Percentiles rank a stretch among this genome's conserved stretches.
phyloP scores from a whole-genome alignment of 2,329 filamentous ascomycete species.

The Venturia effusa region DNA sequence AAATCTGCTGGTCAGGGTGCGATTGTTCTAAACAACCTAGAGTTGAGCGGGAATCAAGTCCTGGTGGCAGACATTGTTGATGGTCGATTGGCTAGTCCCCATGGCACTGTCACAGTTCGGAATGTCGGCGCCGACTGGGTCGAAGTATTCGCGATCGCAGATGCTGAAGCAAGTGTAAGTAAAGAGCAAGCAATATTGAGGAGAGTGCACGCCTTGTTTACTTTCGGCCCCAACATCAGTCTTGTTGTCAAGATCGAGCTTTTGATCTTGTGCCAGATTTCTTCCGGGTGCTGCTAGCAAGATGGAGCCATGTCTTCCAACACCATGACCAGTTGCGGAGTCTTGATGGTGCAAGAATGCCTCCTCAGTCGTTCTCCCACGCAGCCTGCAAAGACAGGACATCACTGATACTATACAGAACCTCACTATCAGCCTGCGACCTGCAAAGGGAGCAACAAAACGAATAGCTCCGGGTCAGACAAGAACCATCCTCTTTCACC shows the following conservation, averaged over 20 bases:
- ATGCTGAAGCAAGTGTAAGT: constrained; percentile 20
- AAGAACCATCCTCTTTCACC: constrained; percentile 8
- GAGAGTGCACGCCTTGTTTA: neutral
- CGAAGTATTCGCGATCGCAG: constrained; percentile 23
- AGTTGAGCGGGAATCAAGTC: constrained; percentile 24
- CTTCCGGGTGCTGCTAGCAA: neutral
- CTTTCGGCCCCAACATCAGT: neutral
- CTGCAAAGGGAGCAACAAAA: neutral
- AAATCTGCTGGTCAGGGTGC: constrained; percentile 19
- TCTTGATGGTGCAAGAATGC: too few species aligned
- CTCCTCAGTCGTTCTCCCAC: too few species aligned
- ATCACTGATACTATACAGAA: constrained; percentile 1
- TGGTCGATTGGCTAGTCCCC: constrained; percentile 34
- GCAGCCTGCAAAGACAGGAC: neutral
- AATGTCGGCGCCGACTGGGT: constrained; percentile 31
- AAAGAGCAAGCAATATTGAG: neutral
- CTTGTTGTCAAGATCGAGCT: neutral
- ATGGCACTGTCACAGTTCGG: constrained; percentile 38
- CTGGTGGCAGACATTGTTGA: constrained; percentile 42
- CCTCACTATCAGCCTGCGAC: neutral
- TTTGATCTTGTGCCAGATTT: neutral
- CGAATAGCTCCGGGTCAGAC: constrained; percentile 11
- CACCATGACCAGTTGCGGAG: neutral
- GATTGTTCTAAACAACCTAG: constrained; percentile 17
- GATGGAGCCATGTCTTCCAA: neutral